Base-by-base conservation (phyloP, 306 rosid genomes). In the Pterocarpus macrocarpus region DNA sequence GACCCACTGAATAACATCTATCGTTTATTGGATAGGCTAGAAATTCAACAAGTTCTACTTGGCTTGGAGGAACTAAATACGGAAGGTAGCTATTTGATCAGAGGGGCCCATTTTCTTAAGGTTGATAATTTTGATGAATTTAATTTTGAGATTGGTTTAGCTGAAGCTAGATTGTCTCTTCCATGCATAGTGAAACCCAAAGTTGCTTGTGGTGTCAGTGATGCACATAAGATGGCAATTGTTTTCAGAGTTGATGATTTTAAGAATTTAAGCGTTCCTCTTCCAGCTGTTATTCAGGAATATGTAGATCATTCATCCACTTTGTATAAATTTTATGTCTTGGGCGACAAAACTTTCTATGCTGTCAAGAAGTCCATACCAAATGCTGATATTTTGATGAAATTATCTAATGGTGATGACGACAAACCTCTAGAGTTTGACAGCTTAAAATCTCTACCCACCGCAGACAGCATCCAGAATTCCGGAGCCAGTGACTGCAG, bases 161-260 rank as follows among this genome's bases (percentile, higher is more conserved):
- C 88, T 28, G 84, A 83, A 78, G 93, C 97, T 72, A 87, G 83
- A 68, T 64, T 95, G 83, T 74, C 88, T 82, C 90, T 91, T 82
- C 99, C 99, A 6, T 83, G 93, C 64, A 93, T 95, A 44, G 92
- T 91, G 83, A 95, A 95, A 88, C 97, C 99, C n/a, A 89, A 91
- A 85, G 94, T 91, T 89, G 97, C 99, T 75, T 93, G 99, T 80
- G 98, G 99, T 59, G 91, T 91, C 53, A 82, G 93, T 62, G 87
- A 88, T 79, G 94, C 98, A 53, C 99, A 95, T 80, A 90, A 82
- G 78, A 95, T 93, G 99, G 98, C 97, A 81, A 91, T 95, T 75
- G 85, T 92, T 68, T 95, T 93, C 87, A 82, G 78, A 75, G 84
- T 73, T 41, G 89, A 88, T 71, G 94, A 95, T 84, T 87, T 95